Percentiles rank a stretch among this genome's conserved stretches.
These are phyloP conservation scores for Phytophthora uliginosa DNA, from an alignment of 352 stramenopile species.

Conservation along the genomic window DNA sequence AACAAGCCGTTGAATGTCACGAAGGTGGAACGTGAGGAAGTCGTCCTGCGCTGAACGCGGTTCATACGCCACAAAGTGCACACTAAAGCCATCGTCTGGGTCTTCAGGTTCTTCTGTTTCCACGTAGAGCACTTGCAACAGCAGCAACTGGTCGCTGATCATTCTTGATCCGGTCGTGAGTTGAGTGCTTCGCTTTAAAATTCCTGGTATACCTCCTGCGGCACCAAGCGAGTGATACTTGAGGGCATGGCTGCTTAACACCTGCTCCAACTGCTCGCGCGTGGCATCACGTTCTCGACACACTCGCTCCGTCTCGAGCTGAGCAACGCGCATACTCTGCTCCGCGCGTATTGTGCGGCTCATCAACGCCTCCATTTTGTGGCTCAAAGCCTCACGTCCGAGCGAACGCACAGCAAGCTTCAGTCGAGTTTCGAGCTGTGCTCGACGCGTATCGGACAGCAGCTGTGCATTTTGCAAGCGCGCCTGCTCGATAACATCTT, in stretches of 20 bases:
- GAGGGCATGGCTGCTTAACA: conserved; percentile 59
- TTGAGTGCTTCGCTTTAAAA: conserved; percentile 50
- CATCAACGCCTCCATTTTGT: conserved; percentile 74
- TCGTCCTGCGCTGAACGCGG: conserved; percentile 40
- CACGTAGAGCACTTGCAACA: conserved; percentile 76
- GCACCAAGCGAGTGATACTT: conserved; percentile 61
- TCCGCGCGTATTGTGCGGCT: conserved; percentile 59
- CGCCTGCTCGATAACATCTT: conserved; percentile 56
- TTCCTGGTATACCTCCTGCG: conserved; percentile 61
- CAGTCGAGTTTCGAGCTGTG: conserved; percentile 62
- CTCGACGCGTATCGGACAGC: conserved; percentile 61
- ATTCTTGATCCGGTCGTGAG: conserved; percentile 55
- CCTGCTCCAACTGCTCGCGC: conserved; percentile 57
- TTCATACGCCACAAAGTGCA: conserved; percentile 52
- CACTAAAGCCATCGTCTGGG: conserved; percentile 34
- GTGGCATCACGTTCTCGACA: conserved; percentile 46
- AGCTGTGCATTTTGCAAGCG: conserved; percentile 55
- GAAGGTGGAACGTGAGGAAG: conserved; percentile 62
- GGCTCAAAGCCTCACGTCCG: conserved; percentile 67
- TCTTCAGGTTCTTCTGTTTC: conserved; percentile 40
- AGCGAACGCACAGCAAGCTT: conserved; percentile 68
- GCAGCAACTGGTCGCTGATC: conserved; percentile 52
- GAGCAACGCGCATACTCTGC: conserved; percentile 60
- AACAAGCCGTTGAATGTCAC: conserved; percentile 56
- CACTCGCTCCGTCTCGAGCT: conserved; percentile 52